These are phyloP conservation scores for Niveomyces coronatus DNA, from an alignment of 2,329 filamentous ascomycete species.

Conservation along the genomic window DNA sequence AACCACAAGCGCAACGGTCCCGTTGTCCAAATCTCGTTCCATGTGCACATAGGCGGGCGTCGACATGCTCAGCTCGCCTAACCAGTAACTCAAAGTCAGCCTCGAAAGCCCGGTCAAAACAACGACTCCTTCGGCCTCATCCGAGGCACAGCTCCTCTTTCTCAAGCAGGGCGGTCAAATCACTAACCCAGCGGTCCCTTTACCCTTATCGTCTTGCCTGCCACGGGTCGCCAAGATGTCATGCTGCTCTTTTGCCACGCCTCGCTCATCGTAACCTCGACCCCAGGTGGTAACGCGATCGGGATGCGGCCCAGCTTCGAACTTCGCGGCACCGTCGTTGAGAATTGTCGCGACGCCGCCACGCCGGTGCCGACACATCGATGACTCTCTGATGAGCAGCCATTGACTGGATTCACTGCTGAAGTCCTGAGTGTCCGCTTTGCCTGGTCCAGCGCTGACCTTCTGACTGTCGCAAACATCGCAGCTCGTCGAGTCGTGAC, in stretches of 20 bases:
- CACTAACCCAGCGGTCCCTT: constrained; percentile 67
- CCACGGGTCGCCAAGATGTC: constrained; percentile 50
- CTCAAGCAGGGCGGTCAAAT: not conserved
- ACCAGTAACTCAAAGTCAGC: constrained; percentile 11
- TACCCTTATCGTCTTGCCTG: constrained; percentile 60
- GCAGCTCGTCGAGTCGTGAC: constrained; percentile 25
- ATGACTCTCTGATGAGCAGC: too few species aligned
- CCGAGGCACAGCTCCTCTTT: not conserved
- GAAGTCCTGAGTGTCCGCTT: constrained; percentile 31
- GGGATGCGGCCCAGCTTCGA: constrained; percentile 83
- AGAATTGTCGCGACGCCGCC: constrained; percentile 51
- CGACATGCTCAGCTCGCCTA: constrained; percentile 64
- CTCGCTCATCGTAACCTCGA: constrained; percentile 63
- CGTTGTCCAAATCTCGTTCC: constrained; percentile 50
- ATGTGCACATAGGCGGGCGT: constrained; percentile 73
- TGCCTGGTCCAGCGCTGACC: constrained; percentile 48
- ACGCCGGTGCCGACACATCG: constrained; percentile 62
- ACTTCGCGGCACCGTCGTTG: constrained; percentile 51
- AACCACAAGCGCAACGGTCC: constrained; percentile 59
- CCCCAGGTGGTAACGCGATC: constrained; percentile 72
- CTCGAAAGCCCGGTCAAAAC: constrained; percentile 1
- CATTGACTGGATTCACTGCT: too few species aligned
- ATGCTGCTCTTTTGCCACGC: constrained; percentile 42
- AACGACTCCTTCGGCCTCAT: not conserved
- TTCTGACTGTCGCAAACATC: constrained; percentile 58